Conservation (phyloP, 768 basidiomycete species). For the Termitomyces heimii region DNA sequence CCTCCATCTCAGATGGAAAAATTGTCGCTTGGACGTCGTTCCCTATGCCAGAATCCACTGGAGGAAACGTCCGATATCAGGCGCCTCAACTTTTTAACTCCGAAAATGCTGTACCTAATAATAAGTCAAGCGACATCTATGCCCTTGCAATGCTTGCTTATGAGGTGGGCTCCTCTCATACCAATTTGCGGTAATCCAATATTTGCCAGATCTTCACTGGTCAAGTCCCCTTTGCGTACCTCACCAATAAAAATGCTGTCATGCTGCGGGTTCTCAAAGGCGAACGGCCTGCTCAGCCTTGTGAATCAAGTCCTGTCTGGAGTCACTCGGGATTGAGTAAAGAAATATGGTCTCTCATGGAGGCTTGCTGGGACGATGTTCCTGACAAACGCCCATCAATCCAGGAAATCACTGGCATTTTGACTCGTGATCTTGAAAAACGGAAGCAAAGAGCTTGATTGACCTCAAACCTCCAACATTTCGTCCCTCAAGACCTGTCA, state of each 20-base stretch:
- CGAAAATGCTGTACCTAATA: not conserved
- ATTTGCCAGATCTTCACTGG: not conserved
- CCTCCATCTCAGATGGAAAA: slow-evolving; percentile 10
- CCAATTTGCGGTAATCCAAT: not conserved
- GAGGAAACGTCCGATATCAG: slow-evolving; percentile 12
- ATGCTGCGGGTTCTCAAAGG: not conserved
- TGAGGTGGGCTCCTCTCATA: not conserved
- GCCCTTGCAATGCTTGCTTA: not conserved
- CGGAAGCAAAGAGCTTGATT: not conserved
- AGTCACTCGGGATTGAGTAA: not conserved
- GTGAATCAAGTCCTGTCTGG: not conserved
- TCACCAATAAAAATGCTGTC: not conserved
- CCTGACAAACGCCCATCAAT: not conserved
- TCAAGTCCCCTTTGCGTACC: not conserved
- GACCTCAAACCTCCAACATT: not conserved
- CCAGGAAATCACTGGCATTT: not conserved
- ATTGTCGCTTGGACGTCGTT: slow-evolving; percentile 8
- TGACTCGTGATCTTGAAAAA: not conserved
- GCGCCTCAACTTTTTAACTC: slow-evolving; percentile 16
- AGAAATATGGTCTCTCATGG: not conserved
- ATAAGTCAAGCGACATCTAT: not conserved
- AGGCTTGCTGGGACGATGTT: not conserved
- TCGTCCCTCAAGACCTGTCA: not conserved
- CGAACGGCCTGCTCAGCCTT: not conserved
- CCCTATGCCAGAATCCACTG: not conserved